Base-by-base conservation (phyloP, 768 basidiomycete genomes). In the Lentinula guzmanii region DNA sequence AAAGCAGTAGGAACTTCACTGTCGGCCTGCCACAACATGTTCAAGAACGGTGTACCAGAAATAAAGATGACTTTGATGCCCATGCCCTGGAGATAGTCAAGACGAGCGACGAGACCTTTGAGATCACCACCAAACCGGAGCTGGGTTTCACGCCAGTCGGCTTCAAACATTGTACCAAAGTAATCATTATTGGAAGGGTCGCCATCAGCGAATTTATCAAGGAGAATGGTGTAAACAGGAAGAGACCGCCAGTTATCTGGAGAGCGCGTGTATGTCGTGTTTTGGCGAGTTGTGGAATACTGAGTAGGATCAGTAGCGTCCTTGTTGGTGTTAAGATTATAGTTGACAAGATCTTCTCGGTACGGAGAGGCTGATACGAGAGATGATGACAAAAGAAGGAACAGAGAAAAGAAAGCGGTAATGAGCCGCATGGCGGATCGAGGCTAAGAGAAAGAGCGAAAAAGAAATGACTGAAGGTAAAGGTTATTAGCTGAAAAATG, bases 1-100 rank as follows among this genome's bases (percentile, higher is more conserved):
- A 37, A 61, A 63, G 52, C 46, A 53, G 39, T 3, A 50, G 2
- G 43, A 48, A 54, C 31, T 92, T 70, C 59, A 95, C 94, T 94
- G 82, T 96, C 94, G 4, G 93, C 90, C 70, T 95, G 89, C 94
- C 94, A 96, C 18, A 93, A 75, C 94, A 95, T 95, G 81, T 96
- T 96, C 63, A 97, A 63, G 74, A 93, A 97, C 57, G 89, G 86
- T 1, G 95, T 97, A 58, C 95, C 95, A 21, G 95, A 93, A 70
- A 96, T 90, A 76, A 93, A 97, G 67, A 97, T 86, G 55, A 86
- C 81, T 67, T 79, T 79, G 64, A 93, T 75, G 65, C 95, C 95
- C 91, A 95, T 95, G 65, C 91, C 91, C 51, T 91, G 79, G 16
- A 97, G 78, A 70, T 97, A 97, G 73, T 97, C 95, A 63, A 97